Evolutionary conservation across 2,329 filamentous ascomycete species (phyloP).

Genomic region (Verticillium nonalfalfae): DNA sequence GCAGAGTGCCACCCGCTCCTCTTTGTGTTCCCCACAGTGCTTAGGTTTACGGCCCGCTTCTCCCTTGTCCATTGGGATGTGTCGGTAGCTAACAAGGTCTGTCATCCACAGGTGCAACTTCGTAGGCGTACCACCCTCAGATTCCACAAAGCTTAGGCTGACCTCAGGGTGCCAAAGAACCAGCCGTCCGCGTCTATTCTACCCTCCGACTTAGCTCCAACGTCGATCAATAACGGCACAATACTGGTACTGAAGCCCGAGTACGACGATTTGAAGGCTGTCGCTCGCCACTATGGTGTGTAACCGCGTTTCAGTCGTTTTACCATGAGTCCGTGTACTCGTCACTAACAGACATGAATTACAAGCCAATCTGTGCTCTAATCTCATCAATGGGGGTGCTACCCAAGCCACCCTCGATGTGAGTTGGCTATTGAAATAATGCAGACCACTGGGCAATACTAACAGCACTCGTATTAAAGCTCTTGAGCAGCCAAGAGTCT

Average conservation of each 20-base stretch:
- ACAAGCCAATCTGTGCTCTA: slow-evolving; percentile 37
- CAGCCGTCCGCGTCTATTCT: not conserved
- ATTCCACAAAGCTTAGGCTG: not conserved
- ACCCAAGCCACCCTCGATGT: slow-evolving; percentile 38
- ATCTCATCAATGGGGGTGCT: slow-evolving; percentile 42
- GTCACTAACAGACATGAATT: slow-evolving; percentile 7
- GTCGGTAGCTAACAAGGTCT: not conserved
- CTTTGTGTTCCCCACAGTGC: not conserved
- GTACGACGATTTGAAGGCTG: slow-evolving; percentile 51
- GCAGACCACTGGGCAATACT: not conserved
- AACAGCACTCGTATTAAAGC: not conserved
- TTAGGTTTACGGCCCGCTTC: not conserved
- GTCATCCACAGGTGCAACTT: slow-evolving; percentile 16
- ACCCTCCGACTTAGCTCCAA: not conserved
- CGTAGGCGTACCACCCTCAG: slow-evolving; percentile 14
- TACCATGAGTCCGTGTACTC: no score
- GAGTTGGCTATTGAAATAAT: slow-evolving; percentile 15
- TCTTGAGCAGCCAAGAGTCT: slow-evolving; percentile 10
- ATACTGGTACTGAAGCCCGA: slow-evolving; percentile 55
- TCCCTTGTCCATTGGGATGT: not conserved
- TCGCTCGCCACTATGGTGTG: slow-evolving; percentile 50
- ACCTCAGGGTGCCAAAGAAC: not conserved
- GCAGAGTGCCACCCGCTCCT: not conserved
- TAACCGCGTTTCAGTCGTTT: not conserved
- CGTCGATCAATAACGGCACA: slow-evolving; percentile 2